A percentile compares a stretch with the other conserved stretches of the same genome.
Conservation (phyloP, 2,329 filamentous ascomycete genomes). For the Grosmannia huntii region DNA sequence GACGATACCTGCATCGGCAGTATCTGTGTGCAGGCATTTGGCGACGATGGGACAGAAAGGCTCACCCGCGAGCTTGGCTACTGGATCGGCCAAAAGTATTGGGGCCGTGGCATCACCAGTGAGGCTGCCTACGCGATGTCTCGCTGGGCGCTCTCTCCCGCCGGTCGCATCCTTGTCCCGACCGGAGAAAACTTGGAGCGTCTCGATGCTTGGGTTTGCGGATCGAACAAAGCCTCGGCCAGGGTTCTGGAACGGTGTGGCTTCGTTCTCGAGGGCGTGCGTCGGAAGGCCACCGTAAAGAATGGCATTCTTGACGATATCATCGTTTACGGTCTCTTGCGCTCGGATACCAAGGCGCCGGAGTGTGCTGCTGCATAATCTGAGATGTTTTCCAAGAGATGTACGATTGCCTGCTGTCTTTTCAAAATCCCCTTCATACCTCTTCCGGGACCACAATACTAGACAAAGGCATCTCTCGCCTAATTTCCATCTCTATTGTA, state of each 20-base stretch:
- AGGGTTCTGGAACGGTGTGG: slow-evolving; percentile 30
- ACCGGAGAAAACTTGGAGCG: slow-evolving; percentile 22
- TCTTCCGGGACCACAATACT: background rate
- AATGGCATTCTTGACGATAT: slow-evolving; percentile 25
- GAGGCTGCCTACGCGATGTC: slow-evolving; percentile 26
- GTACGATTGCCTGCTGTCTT: background rate
- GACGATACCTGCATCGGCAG: slow-evolving; percentile 25
- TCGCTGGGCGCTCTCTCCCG: slow-evolving; percentile 27
- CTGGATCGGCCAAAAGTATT: slow-evolving; percentile 27
- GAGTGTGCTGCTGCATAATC: background rate
- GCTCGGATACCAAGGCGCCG: slow-evolving; percentile 3
- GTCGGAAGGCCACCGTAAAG: slow-evolving; percentile 29
- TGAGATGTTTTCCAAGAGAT: background rate
- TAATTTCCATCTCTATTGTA: background rate
- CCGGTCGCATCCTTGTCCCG: background rate
- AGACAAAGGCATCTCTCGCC: background rate
- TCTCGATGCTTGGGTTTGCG: slow-evolving; percentile 26
- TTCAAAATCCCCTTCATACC: background rate
- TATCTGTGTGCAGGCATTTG: slow-evolving; percentile 24
- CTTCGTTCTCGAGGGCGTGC: slow-evolving; percentile 29
- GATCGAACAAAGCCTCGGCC: slow-evolving; percentile 27
- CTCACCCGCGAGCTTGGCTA: slow-evolving; percentile 36
- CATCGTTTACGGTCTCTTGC: slow-evolving; percentile 22
- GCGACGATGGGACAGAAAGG: slow-evolving; percentile 23
- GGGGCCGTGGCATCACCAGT: slow-evolving; percentile 33